Evolutionary conservation across 805 yeast species (phyloP).

Genomic region (Deakozyma indianensis): DNA sequence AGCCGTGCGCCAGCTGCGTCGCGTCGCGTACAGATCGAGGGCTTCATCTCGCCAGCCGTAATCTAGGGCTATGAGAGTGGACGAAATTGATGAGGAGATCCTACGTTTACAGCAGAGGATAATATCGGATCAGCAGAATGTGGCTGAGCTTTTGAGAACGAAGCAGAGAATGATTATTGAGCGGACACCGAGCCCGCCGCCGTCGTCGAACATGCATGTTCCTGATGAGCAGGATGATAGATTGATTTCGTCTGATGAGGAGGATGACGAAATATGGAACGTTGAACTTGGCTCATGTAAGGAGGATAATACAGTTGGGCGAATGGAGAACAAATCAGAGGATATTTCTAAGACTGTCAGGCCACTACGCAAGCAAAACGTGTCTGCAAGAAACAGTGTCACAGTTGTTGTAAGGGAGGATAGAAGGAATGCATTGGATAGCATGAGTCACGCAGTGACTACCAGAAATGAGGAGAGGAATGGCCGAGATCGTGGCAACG

Average conservation of each 20-base stretch:
- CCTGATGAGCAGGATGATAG: not conserved
- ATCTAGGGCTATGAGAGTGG: not conserved
- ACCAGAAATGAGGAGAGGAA: not conserved
- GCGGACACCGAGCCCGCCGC: not conserved
- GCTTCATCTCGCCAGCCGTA: too few species aligned
- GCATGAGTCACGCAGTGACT: too few species aligned
- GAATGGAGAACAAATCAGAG: too few species aligned
- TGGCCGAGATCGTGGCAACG: not conserved
- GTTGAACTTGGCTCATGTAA: too few species aligned
- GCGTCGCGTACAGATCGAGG: too few species aligned
- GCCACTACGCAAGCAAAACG: too few species aligned
- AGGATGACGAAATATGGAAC: not conserved
- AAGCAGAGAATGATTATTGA: not conserved
- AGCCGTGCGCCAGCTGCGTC: too few species aligned
- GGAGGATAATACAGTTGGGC: too few species aligned
- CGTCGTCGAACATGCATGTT: not conserved
- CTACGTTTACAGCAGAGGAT: not conserved
- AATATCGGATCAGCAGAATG: not conserved
- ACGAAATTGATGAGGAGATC: not conserved
- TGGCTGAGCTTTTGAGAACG: not conserved
- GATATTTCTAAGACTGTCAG: too few species aligned
- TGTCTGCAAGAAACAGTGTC: too few species aligned
- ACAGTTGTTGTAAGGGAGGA: too few species aligned
- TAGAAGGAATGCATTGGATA: too few species aligned
- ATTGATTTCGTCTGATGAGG: not conserved